Conservation (phyloP, 169 alveolate species). For the Cryptosporidium felis region DNA sequence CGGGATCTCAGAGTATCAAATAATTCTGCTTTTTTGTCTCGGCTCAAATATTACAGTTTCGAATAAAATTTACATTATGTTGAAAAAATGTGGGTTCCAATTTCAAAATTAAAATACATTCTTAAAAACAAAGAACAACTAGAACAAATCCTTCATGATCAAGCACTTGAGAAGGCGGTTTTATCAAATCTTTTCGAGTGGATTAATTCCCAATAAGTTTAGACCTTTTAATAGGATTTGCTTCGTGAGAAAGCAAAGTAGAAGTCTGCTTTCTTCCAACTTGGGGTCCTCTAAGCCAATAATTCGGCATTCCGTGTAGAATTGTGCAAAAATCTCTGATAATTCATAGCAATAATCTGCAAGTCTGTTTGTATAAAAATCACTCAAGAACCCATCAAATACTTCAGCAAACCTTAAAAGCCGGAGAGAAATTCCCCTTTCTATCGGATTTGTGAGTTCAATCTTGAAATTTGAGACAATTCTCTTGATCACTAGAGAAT, state of each 20-base stretch:
- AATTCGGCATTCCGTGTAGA: constrained; percentile 93
- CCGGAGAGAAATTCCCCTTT: constrained; percentile 82
- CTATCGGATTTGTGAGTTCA: constrained; percentile 72
- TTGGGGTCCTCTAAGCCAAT: constrained; percentile 83
- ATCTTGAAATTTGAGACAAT: constrained; percentile 75
- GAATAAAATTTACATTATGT: no score
- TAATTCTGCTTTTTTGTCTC: no score
- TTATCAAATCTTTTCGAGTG: constrained; percentile 83
- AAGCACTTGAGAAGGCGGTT: no score
- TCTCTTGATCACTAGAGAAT: constrained; percentile 25
- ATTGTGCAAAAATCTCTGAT: constrained; percentile 90
- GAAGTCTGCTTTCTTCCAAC: constrained; percentile 87
- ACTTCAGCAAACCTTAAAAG: constrained; percentile 89
- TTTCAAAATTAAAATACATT: neutral
- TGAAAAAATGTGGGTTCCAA: no score
- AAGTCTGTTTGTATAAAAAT: constrained; percentile 84
- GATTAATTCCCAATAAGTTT: constrained; percentile 83
- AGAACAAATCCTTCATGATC: neutral
- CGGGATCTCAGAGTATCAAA: no score
- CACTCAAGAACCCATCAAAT: constrained; percentile 83
- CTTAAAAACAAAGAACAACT: neutral
- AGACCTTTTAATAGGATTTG: constrained; percentile 82
- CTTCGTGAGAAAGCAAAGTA: constrained; percentile 89
- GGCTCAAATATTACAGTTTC: no score
- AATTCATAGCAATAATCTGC: constrained; percentile 94